phyloP scores from a whole-genome alignment of 305 asterid species.

The Fraxinus sp. region DNA sequence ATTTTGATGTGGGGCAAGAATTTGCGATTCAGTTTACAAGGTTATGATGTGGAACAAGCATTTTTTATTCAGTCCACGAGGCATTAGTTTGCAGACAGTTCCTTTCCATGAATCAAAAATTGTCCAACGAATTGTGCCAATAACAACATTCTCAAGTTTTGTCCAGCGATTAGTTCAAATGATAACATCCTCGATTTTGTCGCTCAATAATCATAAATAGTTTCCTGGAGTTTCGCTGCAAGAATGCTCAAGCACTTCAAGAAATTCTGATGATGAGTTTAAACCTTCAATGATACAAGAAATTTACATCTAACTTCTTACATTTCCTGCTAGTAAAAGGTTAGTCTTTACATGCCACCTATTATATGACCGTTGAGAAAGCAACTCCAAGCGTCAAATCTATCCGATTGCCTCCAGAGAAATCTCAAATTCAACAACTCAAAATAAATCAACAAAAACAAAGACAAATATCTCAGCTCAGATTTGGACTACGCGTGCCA shows the following conservation, averaged over 20 bases:
- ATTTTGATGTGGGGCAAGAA: neutral
- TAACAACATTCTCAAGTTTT: neutral
- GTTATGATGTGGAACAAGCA: neutral
- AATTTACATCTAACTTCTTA: slow-evolving; percentile 29
- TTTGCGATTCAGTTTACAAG: neutral
- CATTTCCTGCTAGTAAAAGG: slow-evolving; percentile 25
- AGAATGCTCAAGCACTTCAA: neutral
- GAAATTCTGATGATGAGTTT: neutral
- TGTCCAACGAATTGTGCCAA: neutral
- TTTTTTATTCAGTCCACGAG: neutral
- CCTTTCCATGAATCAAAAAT: neutral
- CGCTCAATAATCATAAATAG: neutral
- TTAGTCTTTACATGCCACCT: slow-evolving; percentile 29
- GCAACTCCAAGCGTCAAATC: neutral
- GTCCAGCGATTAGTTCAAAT: neutral
- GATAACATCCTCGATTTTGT: neutral
- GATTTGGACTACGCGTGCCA: neutral
- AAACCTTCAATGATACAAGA: neutral
- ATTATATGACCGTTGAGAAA: neutral
- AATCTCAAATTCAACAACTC: neutral
- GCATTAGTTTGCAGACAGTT: neutral
- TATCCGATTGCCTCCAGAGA: neutral
- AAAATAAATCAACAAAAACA: neutral
- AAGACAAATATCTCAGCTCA: neutral
- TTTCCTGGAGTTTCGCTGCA: neutral